These are phyloP conservation scores for Stemphylium vesicarium DNA, from an alignment of 2,329 filamentous ascomycete genomes.

Conservation along the genomic window DNA sequence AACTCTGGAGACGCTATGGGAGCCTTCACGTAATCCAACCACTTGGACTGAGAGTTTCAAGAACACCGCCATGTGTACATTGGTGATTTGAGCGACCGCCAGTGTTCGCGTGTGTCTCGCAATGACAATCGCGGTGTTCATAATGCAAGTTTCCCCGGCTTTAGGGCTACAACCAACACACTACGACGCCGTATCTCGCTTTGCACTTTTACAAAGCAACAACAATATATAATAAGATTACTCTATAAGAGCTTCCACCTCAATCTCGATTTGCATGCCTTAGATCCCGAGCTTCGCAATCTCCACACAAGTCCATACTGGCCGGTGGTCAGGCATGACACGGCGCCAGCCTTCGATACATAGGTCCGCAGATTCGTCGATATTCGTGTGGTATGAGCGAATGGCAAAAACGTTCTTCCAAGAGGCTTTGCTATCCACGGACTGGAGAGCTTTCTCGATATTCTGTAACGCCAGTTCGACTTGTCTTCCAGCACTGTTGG, in stretches of 20 bases:
- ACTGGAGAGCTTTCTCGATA: conserved; percentile 51
- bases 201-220: neutral
- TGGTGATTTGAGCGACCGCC: neutral
- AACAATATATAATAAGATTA: neutral
- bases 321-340: conserved; percentile 18
- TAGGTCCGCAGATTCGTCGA: conserved; percentile 8
- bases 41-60: conserved; percentile 11
- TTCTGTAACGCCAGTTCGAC: conserved; percentile 56
- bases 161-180: no score
- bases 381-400: conserved; percentile 12
- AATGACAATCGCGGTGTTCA: neutral
- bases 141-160: no score
- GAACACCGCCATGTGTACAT: conserved; percentile 2
- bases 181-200: no score
- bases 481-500: conserved; percentile 10
- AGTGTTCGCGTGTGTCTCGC: neutral
- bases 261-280: conserved; percentile 21
- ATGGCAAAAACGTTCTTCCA: conserved; percentile 39
- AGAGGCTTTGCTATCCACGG: no score
- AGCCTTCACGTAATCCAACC: conserved; percentile 6
- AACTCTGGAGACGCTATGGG: conserved; percentile 11
- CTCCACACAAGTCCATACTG: conserved; percentile 20
- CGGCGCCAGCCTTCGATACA: conserved; percentile 2
- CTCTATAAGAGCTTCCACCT: conserved; percentile 14
- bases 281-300: conserved; percentile 15